These are phyloP conservation scores for Venustampulla echinocandica DNA, from an alignment of 495 filamentous ascomycete species.

Conservation along the genomic window DNA sequence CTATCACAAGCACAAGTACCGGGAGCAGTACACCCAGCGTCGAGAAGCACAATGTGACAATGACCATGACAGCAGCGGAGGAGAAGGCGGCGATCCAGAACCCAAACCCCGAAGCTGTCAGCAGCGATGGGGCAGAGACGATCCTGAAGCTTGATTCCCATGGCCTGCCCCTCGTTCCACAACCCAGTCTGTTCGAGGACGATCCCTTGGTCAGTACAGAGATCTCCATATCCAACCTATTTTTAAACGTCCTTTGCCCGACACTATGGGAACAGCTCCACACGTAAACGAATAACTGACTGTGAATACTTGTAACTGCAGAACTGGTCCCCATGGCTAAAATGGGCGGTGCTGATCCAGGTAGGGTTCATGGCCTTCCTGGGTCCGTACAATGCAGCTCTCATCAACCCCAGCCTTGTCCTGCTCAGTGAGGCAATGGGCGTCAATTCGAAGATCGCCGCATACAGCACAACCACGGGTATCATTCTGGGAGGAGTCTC, in stretches of 20 bases:
- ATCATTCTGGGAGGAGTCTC: conserved; percentile 23
- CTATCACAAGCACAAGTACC: no score
- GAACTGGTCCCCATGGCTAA: conserved; percentile 26
- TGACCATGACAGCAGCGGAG: no score
- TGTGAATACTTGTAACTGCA: conserved; percentile 4
- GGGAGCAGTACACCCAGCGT: background rate
- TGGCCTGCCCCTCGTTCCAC: conserved; percentile 24
- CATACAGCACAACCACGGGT: conserved; percentile 23
- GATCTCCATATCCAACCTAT: background rate
- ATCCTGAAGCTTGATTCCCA: conserved; percentile 21
- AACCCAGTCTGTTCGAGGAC: conserved; percentile 27
- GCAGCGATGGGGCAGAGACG: conserved; percentile 1
- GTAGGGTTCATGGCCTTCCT: conserved; percentile 25
- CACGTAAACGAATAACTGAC: background rate
- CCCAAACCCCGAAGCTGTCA: background rate
- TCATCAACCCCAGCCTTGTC: conserved; percentile 21
- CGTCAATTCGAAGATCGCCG: conserved; percentile 15
- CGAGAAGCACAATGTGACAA: no score
- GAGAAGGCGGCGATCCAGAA: background rate
- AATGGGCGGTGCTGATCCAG: conserved; percentile 25
- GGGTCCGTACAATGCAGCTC: conserved; percentile 22
- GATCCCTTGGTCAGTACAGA: conserved; percentile 24
- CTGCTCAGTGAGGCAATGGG: conserved; percentile 17
- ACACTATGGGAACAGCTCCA: no score
- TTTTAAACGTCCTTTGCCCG: no score